Percentiles rank a stretch among this genome's conserved stretches.
Conservation (phyloP, 257 asterid genomes). For the Phtheirospermum japonicum region DNA sequence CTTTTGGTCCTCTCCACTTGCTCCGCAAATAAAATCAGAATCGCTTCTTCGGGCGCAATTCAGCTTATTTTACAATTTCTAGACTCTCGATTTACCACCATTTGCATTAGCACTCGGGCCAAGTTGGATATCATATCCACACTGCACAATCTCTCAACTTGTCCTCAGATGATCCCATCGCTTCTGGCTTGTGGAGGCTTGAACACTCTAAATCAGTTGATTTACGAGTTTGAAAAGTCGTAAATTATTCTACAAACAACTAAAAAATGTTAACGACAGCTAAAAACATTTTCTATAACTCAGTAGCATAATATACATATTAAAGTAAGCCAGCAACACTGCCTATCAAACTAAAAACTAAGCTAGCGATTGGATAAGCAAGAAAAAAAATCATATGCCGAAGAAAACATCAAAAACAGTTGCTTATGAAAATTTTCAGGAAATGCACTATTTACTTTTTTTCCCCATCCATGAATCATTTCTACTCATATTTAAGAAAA, state of each 20-base stretch:
- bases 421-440: too few relatives aligned
- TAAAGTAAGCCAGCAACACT: constrained; percentile 7
- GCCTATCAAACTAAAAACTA: background rate
- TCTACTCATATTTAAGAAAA: too few relatives aligned
- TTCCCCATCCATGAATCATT: background rate
- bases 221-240: constrained; percentile 20
- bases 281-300: background rate
- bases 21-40: constrained; percentile 54
- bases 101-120: constrained; percentile 43
- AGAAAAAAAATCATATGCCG: too few relatives aligned
- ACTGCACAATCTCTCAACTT: constrained; percentile 63
- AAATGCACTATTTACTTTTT: background rate
- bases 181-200: constrained; percentile 48
- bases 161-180: constrained; percentile 39
- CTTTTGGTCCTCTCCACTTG: constrained; percentile 68
- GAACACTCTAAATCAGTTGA: constrained; percentile 37
- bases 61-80: constrained; percentile 45
- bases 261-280: background rate
- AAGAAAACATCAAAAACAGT: too few relatives aligned
- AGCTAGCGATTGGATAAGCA: too few relatives aligned
- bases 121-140: constrained; percentile 61
- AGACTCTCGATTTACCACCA: constrained; percentile 28
- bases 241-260: constrained; percentile 7
- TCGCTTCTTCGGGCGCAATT: constrained; percentile 64
- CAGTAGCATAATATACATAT: background rate